A percentile compares a stretch with the other conserved stretches of the same genome.
These are phyloP conservation scores for Beauveria brongniartii DNA, from an alignment of 2,329 filamentous ascomycete species.

Conservation along the genomic window DNA sequence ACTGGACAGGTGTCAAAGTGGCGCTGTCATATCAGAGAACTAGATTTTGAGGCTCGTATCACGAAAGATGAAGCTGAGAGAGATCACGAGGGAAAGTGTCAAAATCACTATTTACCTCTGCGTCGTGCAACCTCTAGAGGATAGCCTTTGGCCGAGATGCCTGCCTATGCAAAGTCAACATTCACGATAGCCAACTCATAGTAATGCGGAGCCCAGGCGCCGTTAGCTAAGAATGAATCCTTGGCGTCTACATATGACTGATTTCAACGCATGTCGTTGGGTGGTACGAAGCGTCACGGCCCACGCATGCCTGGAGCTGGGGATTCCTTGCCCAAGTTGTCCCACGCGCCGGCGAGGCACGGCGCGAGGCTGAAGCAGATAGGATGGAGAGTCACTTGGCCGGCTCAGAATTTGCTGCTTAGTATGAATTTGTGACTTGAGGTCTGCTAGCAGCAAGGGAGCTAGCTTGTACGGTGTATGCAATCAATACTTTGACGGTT, in stretches of 20 bases:
- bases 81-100: background rate
- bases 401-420: too few relatives aligned
- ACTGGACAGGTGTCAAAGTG: background rate
- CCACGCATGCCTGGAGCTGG: slow-evolving; percentile 4
- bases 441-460: background rate
- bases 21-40: background rate
- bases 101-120: background rate
- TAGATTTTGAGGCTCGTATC: background rate
- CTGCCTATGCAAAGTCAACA: background rate
- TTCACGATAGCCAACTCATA: background rate
- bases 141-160: background rate
- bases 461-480: background rate
- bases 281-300: background rate
- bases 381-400: too few relatives aligned
- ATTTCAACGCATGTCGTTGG: background rate
- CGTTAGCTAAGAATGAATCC: background rate
- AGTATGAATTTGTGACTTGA: background rate
- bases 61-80: background rate
- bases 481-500: background rate
- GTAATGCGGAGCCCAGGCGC: background rate
- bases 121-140: background rate
- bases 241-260: background rate
- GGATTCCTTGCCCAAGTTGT: background rate
- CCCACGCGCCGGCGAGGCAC: background rate
- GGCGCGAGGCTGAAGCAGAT: background rate